A percentile compares a stretch with the other conserved stretches of the same genome.
phyloP scores from a whole-genome alignment of 805 yeast genomes.

The Hanseniaspora meyeri region DNA sequence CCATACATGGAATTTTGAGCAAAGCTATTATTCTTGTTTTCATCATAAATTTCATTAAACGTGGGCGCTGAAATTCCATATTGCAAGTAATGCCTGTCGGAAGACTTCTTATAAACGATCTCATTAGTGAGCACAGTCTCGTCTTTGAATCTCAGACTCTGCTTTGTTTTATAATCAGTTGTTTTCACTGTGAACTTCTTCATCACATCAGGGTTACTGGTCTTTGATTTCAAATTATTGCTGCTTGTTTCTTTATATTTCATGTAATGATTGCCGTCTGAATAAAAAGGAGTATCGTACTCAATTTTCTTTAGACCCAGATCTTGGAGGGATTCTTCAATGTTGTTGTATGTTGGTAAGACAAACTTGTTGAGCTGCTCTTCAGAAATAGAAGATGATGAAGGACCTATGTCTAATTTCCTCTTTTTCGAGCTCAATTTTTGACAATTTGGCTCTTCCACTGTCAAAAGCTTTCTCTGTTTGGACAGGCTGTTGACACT shows the following conservation, averaged over 20 bases:
- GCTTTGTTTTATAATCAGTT: not conserved
- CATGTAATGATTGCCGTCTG: slow-evolving; percentile 41
- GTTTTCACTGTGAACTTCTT: not conserved
- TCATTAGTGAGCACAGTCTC: slow-evolving; percentile 13
- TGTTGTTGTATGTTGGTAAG: slow-evolving; percentile 22
- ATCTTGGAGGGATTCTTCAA: slow-evolving; percentile 37
- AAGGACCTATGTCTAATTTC: not conserved
- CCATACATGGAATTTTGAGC: not conserved
- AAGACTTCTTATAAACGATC: slow-evolving; percentile 1
- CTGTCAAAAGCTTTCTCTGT: not conserved
- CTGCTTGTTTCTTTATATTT: slow-evolving; percentile 22
- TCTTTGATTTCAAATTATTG: not conserved
- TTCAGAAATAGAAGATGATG: not conserved
- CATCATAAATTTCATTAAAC: slow-evolving; percentile 25
- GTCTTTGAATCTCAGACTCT: slow-evolving; percentile 18
- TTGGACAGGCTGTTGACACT: not conserved
- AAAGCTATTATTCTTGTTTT: not conserved
- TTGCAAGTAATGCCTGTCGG: slow-evolving; percentile 30
- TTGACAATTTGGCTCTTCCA: too few species aligned
- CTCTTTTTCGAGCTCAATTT: not conserved
- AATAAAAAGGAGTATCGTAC: slow-evolving; percentile 54
- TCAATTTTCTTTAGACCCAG: slow-evolving; percentile 39
- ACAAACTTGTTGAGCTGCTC: not conserved
- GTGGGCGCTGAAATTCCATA: slow-evolving; percentile 41
- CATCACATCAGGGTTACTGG: not conserved